phyloP scores from a whole-genome alignment of 2,329 filamentous ascomycete genomes.

The Paracorniculantispora psalliotae region DNA sequence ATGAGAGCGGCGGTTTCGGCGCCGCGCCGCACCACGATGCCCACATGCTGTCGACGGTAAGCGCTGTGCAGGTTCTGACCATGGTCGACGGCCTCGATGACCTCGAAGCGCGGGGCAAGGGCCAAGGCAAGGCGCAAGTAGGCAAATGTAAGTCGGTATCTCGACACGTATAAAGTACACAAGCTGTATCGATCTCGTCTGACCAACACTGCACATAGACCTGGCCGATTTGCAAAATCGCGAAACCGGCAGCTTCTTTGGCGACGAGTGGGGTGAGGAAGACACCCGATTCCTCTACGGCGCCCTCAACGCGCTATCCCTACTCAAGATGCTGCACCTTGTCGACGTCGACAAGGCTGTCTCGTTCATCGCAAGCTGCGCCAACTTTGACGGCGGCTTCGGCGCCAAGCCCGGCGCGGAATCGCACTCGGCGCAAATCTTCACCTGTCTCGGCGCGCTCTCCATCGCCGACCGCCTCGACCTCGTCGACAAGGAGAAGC shows the following conservation, averaged over 20 bases:
- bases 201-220: conserved; percentile 40
- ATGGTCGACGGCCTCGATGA: conserved; percentile 80
- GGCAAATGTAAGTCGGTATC: conserved; percentile 64
- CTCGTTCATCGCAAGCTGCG: conserved; percentile 71
- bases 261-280: conserved; percentile 93
- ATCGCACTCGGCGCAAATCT: conserved; percentile 92
- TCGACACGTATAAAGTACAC: too few species aligned
- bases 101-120: conserved; percentile 65
- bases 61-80: conserved; percentile 87
- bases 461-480: conserved; percentile 79
- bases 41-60: conserved; percentile 94
- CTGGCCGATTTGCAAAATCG: conserved; percentile 78
- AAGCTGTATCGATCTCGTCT: background rate
- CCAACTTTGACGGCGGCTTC: conserved; percentile 93
- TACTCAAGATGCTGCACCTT: conserved; percentile 67
- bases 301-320: conserved; percentile 81
- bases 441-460: conserved; percentile 85
- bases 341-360: conserved; percentile 79
- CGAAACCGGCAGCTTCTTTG: conserved; percentile 80
- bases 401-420: conserved; percentile 86
- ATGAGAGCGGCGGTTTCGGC: conserved; percentile 84
- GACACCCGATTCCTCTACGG: conserved; percentile 94
- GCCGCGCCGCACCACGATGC: conserved; percentile 92
- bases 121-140: conserved; percentile 59
- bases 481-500: conserved; percentile 72